Percentiles rank a stretch among this genome's conserved stretches.
Conservation (phyloP, 2,329 filamentous ascomycete genomes). For the Fusarium guadeloupense region DNA sequence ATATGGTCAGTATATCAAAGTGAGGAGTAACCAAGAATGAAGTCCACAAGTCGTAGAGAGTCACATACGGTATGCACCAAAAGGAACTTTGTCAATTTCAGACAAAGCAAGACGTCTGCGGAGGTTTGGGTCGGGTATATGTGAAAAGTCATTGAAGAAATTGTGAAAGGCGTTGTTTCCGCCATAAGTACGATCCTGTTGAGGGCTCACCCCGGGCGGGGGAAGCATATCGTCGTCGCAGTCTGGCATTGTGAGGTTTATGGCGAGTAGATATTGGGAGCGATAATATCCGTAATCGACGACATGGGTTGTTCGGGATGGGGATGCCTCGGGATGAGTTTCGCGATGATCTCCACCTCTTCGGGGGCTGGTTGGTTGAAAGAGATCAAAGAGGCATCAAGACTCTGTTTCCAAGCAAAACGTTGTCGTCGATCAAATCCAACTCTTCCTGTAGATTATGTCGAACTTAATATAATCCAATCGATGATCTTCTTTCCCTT, state of each 20-base stretch:
- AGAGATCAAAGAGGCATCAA: conserved; percentile 19
- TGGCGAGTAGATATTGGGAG: conserved; percentile 36
- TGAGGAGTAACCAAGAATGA: not conserved
- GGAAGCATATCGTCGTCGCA: conserved; percentile 53
- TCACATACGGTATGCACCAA: conserved; percentile 72
- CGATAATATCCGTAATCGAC: conserved; percentile 37
- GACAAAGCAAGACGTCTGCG: conserved; percentile 78
- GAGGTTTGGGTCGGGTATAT: conserved; percentile 77
- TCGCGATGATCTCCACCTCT: conserved; percentile 33
- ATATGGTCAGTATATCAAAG: conserved; percentile 10
- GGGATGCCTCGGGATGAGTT: conserved; percentile 22
- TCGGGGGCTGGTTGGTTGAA: conserved; percentile 12
- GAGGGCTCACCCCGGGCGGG: conserved; percentile 50
- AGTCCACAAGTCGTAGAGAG: not conserved
- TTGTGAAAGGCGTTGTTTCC: conserved; percentile 78
- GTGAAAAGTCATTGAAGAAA: conserved; percentile 74
- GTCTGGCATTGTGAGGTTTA: conserved; percentile 44
- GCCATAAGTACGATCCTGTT: conserved; percentile 59
- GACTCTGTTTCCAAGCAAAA: not conserved
- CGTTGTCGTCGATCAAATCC: not conserved
- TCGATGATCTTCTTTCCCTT: conserved; percentile 8
- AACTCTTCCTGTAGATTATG: not conserved
- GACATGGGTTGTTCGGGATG: conserved; percentile 40
- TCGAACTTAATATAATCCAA: not conserved
- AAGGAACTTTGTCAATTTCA: conserved; percentile 81